Percentiles rank a stretch among this genome's conserved stretches.
Conservation (phyloP, 148 eudicot genomes). For the Fagopyrum esculentum region DNA sequence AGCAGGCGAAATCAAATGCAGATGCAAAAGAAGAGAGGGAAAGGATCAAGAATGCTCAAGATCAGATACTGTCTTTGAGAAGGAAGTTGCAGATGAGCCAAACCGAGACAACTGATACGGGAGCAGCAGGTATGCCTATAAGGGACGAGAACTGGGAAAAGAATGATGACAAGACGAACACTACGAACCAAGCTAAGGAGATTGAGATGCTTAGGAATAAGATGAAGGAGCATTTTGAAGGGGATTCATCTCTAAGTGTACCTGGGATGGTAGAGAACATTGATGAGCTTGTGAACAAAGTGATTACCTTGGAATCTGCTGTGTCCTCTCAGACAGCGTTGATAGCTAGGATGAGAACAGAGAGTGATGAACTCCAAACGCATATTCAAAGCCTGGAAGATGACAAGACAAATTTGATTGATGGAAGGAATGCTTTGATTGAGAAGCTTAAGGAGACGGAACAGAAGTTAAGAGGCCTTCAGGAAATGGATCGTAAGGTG, state of each 20-base stretch:
- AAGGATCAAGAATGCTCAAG: slow-evolving; percentile 50
- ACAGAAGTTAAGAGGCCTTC: slow-evolving; percentile 38
- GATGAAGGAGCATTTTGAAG: slow-evolving; percentile 41
- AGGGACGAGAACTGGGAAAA: slow-evolving; percentile 19
- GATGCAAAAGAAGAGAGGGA: slow-evolving; percentile 50
- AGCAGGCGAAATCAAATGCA: slow-evolving; percentile 43
- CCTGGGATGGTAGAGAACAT: slow-evolving; percentile 69
- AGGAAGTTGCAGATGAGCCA: slow-evolving; percentile 22
- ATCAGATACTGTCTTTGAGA: slow-evolving; percentile 44
- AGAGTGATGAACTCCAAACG: slow-evolving; percentile 62
- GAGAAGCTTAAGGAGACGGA: slow-evolving; percentile 52
- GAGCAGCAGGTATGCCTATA: slow-evolving; percentile 15
- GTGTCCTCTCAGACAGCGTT: slow-evolving; percentile 80
- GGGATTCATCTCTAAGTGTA: slow-evolving; percentile 34
- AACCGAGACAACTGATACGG: slow-evolving; percentile 10
- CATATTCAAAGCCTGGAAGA: slow-evolving; percentile 62
- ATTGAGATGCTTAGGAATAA: slow-evolving; percentile 33
- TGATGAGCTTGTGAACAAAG: slow-evolving; percentile 80
- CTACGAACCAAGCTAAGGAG: slow-evolving; percentile 24
- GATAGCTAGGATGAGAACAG: slow-evolving; percentile 52
- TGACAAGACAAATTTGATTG: slow-evolving; percentile 56
- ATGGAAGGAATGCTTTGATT: slow-evolving; percentile 37
- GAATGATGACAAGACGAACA: slow-evolving; percentile 15
- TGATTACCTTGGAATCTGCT: slow-evolving; percentile 59
- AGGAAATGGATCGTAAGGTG: slow-evolving; percentile 41